Base-by-base conservation (phyloP, 805 yeast species). In the Kazachstania kunashirensis region DNA sequence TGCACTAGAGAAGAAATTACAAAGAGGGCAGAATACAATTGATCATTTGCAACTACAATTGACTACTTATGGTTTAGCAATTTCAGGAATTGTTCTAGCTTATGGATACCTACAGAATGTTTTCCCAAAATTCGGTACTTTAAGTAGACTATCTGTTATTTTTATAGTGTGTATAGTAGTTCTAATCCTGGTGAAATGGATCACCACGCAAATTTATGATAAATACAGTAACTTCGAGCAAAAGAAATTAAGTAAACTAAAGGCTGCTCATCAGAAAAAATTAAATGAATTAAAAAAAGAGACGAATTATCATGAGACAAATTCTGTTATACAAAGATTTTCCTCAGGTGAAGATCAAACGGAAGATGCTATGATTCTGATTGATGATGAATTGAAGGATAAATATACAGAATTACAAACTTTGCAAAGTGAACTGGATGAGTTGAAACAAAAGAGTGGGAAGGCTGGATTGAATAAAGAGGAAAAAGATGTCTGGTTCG, bases 261-360 rank as follows among this genome's bases (percentile, higher is more conserved):
- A 62, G 38, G 63, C 62, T 17, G 55, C 65, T 32, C 84, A 78
- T 41, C 61, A 63, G 38, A 57, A 58, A 18, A 75, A 77, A 52
- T 67, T 82, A 33, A 81, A 78, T 16, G 82, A 77, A 42, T 63
- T 82, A 57, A 83, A 83, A 57, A 65, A 70, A 39, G 68, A 74
- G 50, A 82, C 95, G 12, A 80, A 83, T 45, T 89, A 75, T 56
- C 72, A 80, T 48, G 69, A 78, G 11, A 83, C 95, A 1, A 77
- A 76, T 56, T 76, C 80, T n/a, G 66, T 88, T 31, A 61, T 88
- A 30, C 72, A 70, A 35, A 68, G 86, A 49, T 86, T 73, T 46
- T 62, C 70, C 8, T 55, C 60, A 26, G 84, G 80, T 12, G 68
- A 63, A 28, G 73, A 70, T 42, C 61, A 65, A 31, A 52, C 63